Evolutionary conservation across 352 stramenopile genomes (phyloP).

Genomic region (Globisporangium lucens): DNA sequence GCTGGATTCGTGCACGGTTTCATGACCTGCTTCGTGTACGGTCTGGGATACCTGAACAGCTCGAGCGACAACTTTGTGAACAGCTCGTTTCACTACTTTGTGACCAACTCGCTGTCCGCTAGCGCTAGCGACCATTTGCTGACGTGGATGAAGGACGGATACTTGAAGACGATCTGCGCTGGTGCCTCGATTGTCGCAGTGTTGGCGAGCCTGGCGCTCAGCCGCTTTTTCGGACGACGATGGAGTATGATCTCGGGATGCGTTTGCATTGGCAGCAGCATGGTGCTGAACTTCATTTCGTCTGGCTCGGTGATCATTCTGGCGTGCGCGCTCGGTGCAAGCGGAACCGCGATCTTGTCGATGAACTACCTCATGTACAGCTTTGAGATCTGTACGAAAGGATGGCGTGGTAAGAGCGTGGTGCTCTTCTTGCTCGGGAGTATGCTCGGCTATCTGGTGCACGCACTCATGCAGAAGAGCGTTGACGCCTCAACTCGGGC

Average conservation of each 20-base stretch:
- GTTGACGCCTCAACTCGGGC: conserved; percentile 41
- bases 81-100: conserved; percentile 70
- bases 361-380: conserved; percentile 83
- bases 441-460: conserved; percentile 64
- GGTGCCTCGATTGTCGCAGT: conserved; percentile 50
- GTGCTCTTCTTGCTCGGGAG: conserved; percentile 78
- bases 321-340: conserved; percentile 45
- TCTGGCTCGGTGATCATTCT: conserved; percentile 53
- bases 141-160: conserved; percentile 47
- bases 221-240: conserved; percentile 56
- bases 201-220: conserved; percentile 47
- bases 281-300: conserved; percentile 60
- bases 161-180: conserved; percentile 54
- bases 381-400: conserved; percentile 85
- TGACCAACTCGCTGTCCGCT: conserved; percentile 33
- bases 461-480: conserved; percentile 55
- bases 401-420: conserved; percentile 83
- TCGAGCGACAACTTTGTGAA: conserved; percentile 73
- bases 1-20: conserved; percentile 79
- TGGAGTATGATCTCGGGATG: conserved; percentile 57
- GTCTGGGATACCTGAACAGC: conserved; percentile 74
- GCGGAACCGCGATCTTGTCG: conserved; percentile 59
- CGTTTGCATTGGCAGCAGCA: conserved; percentile 42
- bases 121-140: conserved; percentile 36
- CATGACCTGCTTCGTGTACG: conserved; percentile 63